Conservation (phyloP, 768 basidiomycete genomes). For the Boletellus ananiceps region DNA sequence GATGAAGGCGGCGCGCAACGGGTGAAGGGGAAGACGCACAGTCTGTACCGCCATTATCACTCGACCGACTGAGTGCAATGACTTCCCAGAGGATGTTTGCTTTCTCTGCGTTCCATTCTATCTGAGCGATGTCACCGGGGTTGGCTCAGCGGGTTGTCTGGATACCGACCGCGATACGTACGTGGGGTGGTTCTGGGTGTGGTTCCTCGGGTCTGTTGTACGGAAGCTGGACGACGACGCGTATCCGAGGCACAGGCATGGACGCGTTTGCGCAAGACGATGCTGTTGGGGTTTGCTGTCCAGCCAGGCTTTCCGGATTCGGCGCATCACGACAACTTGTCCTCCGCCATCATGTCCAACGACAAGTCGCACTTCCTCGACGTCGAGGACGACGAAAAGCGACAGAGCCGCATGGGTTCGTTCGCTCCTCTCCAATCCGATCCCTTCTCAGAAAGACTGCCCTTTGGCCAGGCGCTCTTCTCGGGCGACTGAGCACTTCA, state of each 20-base stretch:
- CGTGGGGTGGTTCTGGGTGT: slow-evolving; percentile 60
- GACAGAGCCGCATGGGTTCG: slow-evolving; percentile 40
- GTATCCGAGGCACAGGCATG: slow-evolving; percentile 38
- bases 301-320: slow-evolving; percentile 8
- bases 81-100: slow-evolving; percentile 86
- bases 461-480: slow-evolving; percentile 32
- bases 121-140: slow-evolving; percentile 38
- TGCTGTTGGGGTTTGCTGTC: not conserved
- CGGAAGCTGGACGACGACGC: slow-evolving; percentile 77
- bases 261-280: not conserved
- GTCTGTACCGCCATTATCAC: slow-evolving; percentile 70
- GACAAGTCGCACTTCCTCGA: slow-evolving; percentile 31
- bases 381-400: slow-evolving; percentile 44
- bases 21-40: slow-evolving; percentile 46
- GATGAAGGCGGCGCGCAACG: not conserved
- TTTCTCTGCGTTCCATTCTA: slow-evolving; percentile 83
- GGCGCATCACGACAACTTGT: not conserved
- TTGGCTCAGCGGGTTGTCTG: slow-evolving; percentile 5
- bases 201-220: slow-evolving; percentile 73
- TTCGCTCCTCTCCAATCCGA: not conserved
- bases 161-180: slow-evolving; percentile 34
- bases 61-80: slow-evolving; percentile 70
- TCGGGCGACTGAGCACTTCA: slow-evolving; percentile 37
- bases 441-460: not conserved
- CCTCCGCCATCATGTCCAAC: slow-evolving; percentile 9